Conservation (phyloP, 2,329 filamentous ascomycete genomes). For the Didymella arachidicola region DNA sequence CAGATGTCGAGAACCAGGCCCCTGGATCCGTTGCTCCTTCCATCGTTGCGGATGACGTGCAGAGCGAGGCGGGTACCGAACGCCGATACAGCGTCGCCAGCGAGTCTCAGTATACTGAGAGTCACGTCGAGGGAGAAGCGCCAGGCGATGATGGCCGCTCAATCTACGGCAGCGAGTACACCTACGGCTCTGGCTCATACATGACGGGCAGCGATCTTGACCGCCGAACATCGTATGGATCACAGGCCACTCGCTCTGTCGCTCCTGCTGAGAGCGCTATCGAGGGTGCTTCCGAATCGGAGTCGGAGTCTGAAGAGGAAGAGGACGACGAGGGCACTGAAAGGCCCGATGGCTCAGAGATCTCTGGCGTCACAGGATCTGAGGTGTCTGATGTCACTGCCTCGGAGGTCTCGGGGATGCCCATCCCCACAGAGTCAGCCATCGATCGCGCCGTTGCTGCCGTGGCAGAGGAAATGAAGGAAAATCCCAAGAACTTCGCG, state of each 20-base stretch:
- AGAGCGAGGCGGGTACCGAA: conserved; percentile 52
- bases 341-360: conserved; percentile 37
- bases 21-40: conserved; percentile 28
- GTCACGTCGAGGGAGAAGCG: conserved; percentile 45
- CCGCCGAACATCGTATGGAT: conserved; percentile 55
- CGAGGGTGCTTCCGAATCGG: conserved; percentile 42
- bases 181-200: conserved; percentile 59
- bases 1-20: conserved; percentile 37
- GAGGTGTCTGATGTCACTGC: conserved; percentile 19
- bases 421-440: conserved; percentile 44
- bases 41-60: conserved; percentile 40
- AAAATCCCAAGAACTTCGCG: conserved; percentile 31
- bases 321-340: conserved; percentile 39
- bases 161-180: conserved; percentile 56
- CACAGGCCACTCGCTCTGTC: conserved; percentile 45
- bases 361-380: conserved; percentile 32
- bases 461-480: conserved; percentile 42
- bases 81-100: conserved; percentile 49
- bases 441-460: conserved; percentile 43
- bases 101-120: conserved; percentile 44
- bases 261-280: conserved; percentile 41
- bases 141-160: conserved; percentile 49
- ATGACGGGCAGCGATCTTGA: conserved; percentile 57
- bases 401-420: conserved; percentile 32
- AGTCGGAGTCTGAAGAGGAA: conserved; percentile 34